Evolutionary conservation across 768 basidiomycete species (phyloP).

Genomic region (Crepidotus variabilis): DNA sequence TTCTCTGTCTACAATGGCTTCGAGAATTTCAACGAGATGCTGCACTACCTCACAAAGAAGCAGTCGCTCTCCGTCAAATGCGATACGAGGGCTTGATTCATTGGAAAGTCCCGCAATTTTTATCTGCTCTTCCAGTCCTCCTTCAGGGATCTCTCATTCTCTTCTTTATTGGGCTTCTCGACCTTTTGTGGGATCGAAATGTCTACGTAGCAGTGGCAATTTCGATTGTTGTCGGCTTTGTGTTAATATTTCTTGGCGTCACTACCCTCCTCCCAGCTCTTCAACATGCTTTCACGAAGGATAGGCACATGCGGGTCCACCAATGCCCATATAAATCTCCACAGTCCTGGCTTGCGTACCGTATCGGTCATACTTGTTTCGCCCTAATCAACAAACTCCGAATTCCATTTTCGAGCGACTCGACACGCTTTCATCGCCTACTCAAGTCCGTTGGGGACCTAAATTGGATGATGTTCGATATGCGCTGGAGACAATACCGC

Average conservation of each 20-base stretch:
- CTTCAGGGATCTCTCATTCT: constrained; percentile 21
- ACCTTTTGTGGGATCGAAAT: constrained; percentile 21
- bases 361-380: constrained; percentile 15
- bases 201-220: constrained; percentile 16
- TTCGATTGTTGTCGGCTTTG: constrained; percentile 15
- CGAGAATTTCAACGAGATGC: constrained; percentile 23
- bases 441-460: constrained; percentile 22
- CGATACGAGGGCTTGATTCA: constrained; percentile 21
- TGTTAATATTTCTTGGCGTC: constrained; percentile 19
- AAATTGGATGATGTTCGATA: constrained; percentile 27
- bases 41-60: constrained; percentile 21
- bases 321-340: constrained; percentile 32
- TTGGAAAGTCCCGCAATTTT: constrained; percentile 24
- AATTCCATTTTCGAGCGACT: constrained; percentile 21
- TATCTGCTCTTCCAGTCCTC: constrained; percentile 20
- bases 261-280: constrained; percentile 25
- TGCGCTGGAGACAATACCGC: constrained; percentile 26
- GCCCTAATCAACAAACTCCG: constrained; percentile 1
- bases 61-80: constrained; percentile 24
- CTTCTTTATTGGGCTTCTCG: constrained; percentile 23
- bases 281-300: constrained; percentile 21
- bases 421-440: constrained; percentile 20
- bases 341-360: constrained; percentile 28
- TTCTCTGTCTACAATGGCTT: constrained; percentile 25
- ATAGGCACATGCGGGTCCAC: constrained; percentile 19